Conservation (phyloP, 2,329 filamentous ascomycete species). For the Curvularia verruculosa region DNA sequence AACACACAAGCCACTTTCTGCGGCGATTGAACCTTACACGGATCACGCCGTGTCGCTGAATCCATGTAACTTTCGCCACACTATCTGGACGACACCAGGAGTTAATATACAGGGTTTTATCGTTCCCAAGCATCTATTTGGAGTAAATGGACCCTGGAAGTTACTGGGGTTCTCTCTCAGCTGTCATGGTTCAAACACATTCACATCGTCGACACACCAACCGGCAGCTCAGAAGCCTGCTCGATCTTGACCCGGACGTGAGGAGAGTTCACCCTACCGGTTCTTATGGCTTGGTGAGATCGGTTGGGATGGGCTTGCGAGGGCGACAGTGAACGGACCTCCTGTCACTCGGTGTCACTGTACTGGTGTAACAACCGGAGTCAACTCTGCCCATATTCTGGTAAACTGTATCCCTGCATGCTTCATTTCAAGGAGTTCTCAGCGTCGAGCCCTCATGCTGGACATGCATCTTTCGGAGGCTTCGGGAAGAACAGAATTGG, state of each 20-base stretch:
- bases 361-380: background rate
- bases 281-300: background rate
- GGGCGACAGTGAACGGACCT: background rate
- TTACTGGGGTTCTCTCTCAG: too few relatives aligned
- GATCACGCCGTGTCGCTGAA: too few relatives aligned
- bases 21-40: background rate
- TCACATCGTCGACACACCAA: background rate
- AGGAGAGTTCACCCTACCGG: background rate
- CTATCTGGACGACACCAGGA: too few relatives aligned
- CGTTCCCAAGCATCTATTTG: background rate
- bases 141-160: too few relatives aligned
- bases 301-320: background rate
- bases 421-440: background rate
- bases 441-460: background rate
- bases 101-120: too few relatives aligned
- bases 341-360: background rate
- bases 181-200: background rate
- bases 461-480: background rate
- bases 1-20: background rate
- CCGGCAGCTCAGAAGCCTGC: background rate
- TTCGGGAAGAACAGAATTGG: background rate
- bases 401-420: background rate
- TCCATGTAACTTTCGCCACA: too few relatives aligned
- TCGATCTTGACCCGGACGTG: background rate
- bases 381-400: background rate